Evolutionary conservation across 148 eudicot species (phyloP).

Genomic region (Persicaria tinctoria): DNA sequence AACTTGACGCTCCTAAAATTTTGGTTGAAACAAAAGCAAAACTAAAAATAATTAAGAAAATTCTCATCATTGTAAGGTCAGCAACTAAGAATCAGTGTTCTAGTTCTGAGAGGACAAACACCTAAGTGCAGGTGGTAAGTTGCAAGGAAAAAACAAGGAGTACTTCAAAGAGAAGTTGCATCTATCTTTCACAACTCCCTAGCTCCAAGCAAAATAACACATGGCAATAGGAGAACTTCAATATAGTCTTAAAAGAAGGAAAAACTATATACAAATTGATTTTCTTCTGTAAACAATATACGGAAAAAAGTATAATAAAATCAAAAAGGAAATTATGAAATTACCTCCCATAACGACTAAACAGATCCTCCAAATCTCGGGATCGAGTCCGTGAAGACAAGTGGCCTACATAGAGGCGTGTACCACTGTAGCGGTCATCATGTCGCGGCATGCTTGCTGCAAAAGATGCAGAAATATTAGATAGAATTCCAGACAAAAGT

Average conservation of each 20-base stretch:
- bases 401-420: conserved; percentile 15
- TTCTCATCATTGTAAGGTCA: too few species aligned
- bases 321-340: neutral
- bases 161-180: neutral
- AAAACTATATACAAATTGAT: neutral
- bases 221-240: neutral
- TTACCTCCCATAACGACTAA: conserved; percentile 14
- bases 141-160: neutral
- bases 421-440: conserved; percentile 12
- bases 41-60: neutral
- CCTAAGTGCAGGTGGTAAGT: neutral
- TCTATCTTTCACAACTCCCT: neutral
- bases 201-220: neutral
- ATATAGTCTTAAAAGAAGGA: neutral
- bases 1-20: neutral
- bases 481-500: neutral
- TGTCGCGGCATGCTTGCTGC: conserved; percentile 13
- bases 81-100: neutral
- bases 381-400: conserved; percentile 13
- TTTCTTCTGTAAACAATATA: neutral
- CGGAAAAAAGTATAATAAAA: neutral
- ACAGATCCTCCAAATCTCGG: conserved; percentile 12
- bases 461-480: neutral
- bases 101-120: neutral
- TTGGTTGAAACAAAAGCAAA: neutral